These are phyloP conservation scores for Epithele typhae DNA, from an alignment of 768 basidiomycete genomes.

Conservation along the genomic window DNA sequence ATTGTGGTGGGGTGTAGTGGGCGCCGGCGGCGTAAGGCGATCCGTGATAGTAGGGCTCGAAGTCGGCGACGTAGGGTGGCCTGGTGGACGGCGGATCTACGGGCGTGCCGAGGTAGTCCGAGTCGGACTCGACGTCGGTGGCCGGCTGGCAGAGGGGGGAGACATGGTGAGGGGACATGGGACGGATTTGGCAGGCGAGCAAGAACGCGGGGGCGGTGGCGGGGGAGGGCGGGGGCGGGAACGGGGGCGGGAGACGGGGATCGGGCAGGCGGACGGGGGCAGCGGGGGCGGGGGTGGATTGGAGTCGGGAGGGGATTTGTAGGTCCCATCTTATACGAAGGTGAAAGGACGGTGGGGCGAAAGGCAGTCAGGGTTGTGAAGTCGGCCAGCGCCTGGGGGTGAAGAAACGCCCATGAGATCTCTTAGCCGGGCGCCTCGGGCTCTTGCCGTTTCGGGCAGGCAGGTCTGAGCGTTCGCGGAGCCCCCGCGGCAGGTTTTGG, in stretches of 20 bases:
- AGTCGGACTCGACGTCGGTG: slow-evolving; percentile 16
- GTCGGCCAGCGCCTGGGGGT: neutral
- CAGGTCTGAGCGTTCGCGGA: no score
- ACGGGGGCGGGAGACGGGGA: neutral
- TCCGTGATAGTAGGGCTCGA: slow-evolving; percentile 8
- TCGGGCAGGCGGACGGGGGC: neutral
- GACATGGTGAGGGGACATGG: slow-evolving; percentile 12
- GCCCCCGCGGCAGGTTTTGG: no score
- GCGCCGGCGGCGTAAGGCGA: neutral
- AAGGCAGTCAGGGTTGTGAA: slow-evolving; percentile 13
- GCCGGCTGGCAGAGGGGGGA: slow-evolving; percentile 12
- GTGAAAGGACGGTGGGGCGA: slow-evolving; percentile 9
- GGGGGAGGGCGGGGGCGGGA: neutral
- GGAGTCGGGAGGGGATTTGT: slow-evolving; percentile 10
- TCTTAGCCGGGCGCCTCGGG: no score
- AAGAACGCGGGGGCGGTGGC: slow-evolving; percentile 10
- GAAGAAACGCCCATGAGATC: no score
- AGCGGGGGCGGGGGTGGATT: slow-evolving; percentile 9
- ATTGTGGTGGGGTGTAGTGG: slow-evolving; percentile 2
- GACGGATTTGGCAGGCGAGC: slow-evolving; percentile 15
- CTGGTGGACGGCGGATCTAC: slow-evolving; percentile 9
- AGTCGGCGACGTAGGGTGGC: slow-evolving; percentile 10
- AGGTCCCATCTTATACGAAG: slow-evolving; percentile 17
- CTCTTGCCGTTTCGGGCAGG: no score
- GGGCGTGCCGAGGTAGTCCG: slow-evolving; percentile 15